phyloP scores from a whole-genome alignment of 768 basidiomycete species.

The Russula emetica region DNA sequence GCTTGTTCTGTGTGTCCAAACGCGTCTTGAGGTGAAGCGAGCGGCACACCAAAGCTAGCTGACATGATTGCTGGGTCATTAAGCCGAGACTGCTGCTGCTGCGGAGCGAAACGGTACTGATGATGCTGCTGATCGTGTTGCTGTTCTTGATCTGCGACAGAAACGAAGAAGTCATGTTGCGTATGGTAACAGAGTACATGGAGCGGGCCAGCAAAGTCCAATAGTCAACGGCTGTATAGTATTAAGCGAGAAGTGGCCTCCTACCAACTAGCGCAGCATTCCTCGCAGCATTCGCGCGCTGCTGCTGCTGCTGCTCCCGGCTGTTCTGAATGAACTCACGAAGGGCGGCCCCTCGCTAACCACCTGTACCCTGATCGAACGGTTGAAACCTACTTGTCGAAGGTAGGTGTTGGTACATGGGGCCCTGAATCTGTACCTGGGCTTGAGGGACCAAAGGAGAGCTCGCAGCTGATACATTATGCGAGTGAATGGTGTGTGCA shows the following conservation, averaged over 20 bases:
- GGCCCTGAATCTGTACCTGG: slow-evolving; percentile 38
- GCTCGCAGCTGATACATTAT: slow-evolving; percentile 38
- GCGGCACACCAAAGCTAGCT: slow-evolving; percentile 18
- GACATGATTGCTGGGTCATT: slow-evolving; percentile 25
- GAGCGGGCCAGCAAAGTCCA: slow-evolving; percentile 19
- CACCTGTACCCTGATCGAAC: slow-evolving; percentile 44
- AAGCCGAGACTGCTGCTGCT: slow-evolving; percentile 24
- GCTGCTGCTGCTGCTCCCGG: slow-evolving; percentile 48
- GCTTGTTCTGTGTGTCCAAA: slow-evolving; percentile 16
- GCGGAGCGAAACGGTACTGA: slow-evolving; percentile 33
- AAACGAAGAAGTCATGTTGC: slow-evolving; percentile 29
- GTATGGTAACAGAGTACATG: slow-evolving; percentile 30
- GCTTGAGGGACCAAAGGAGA: slow-evolving; percentile 50
- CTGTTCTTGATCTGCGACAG: slow-evolving; percentile 35
- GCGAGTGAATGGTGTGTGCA: slow-evolving; percentile 40
- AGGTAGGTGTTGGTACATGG: slow-evolving; percentile 35
- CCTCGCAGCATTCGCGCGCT: slow-evolving; percentile 32
- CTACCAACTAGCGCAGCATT: slow-evolving; percentile 43
- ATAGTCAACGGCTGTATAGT: slow-evolving; percentile 32
- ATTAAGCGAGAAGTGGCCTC: slow-evolving; percentile 44
- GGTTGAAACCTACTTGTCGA: slow-evolving; percentile 49
- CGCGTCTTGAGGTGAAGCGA: slow-evolving; percentile 7
- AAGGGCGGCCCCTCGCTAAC: slow-evolving; percentile 75
- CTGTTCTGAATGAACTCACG: slow-evolving; percentile 72
- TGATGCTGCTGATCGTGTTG: slow-evolving; percentile 34